Conservation (phyloP, 2,329 filamentous ascomycete species). For the Arthrobotrys conoides region DNA sequence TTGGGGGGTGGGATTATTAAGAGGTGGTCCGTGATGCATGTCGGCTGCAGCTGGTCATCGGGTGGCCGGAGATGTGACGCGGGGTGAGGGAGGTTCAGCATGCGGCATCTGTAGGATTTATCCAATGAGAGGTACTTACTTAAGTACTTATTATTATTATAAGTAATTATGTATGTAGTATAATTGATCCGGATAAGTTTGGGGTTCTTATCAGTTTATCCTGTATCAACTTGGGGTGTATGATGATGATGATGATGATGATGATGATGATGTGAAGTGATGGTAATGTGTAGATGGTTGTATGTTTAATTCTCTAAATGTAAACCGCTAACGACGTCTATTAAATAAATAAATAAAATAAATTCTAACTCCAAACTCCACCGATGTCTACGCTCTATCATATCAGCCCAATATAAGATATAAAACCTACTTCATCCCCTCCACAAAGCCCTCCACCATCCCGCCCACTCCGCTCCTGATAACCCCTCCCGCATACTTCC, state of each 20-base stretch:
- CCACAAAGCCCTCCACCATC: conserved; percentile 51
- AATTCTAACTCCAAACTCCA: conserved; percentile 31
- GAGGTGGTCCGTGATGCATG: conserved; percentile 22
- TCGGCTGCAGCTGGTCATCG: conserved; percentile 16
- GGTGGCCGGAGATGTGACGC: conserved; percentile 42
- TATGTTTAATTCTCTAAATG: too few relatives aligned
- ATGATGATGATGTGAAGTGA: too few relatives aligned
- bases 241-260: too few relatives aligned
- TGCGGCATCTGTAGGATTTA: conserved; percentile 9
- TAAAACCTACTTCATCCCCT: conserved; percentile 43
- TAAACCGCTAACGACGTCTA: too few relatives aligned
- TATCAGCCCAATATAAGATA: too few relatives aligned
- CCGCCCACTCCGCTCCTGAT: conserved; percentile 52
- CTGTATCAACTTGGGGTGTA: too few relatives aligned
- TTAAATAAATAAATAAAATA: too few relatives aligned
- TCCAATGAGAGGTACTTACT: not conserved
- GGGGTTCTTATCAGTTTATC: conserved; percentile 23
- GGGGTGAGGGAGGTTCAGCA: conserved; percentile 16
- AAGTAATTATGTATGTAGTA: too few relatives aligned
- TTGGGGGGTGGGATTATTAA: not conserved
- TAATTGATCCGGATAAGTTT: conserved; percentile 54
- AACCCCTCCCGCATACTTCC: conserved; percentile 48
- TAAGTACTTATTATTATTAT: too few relatives aligned
- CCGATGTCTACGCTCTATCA: conserved; percentile 25
- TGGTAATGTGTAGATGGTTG: too few relatives aligned